Evolutionary conservation across 495 filamentous ascomycete species (phyloP), one percentile per base, ranked within the genome.

Genomic region (Penicillium egyptiacum): DNA sequence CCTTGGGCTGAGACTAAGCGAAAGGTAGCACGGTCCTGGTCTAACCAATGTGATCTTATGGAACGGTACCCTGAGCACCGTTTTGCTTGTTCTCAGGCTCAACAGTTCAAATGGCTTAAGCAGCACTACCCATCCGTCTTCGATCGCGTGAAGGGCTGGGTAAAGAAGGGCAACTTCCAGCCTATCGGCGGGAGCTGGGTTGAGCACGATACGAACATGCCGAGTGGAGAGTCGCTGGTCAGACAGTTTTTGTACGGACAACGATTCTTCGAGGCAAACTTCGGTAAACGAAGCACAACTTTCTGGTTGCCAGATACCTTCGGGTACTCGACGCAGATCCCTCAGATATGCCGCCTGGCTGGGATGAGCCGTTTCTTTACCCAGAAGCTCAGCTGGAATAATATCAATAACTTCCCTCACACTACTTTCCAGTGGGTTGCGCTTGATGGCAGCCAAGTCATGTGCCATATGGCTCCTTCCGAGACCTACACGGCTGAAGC

Each of bases 271-370:
- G 88, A 98, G 68, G 91, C 89, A 68, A 84, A 89, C 57, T 98
- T 98, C 71, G 94, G 94, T 25, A 84, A 90, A 65, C 85, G 94
- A 56, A 89, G 86, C 66, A 84, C 78, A 44, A 98, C 94, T 0
- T 98, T 98, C 75, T 98, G 94, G 94, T 78, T 98, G 20, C 94
- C 94, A 2, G 94, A 98, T 70, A 98, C 94, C 2, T 98, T 98
- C 68, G 94, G 94, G 1, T 98, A 98, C 71, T 96, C 91, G 5
- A 87, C 86, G 53, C 94, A 98, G 72, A 81, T 98, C 19, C 94
- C 94, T 33, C 94, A 98, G 69, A 74, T 98, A 30, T 96, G 90
- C 62, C 88, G 92, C 10, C 75, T 96, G 31, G 87, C 94, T 19
- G 94, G 93, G 39, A 98, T 98, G 94, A 88, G 79, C 52, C 83